Evolutionary conservation across 2,329 filamentous ascomycete species (phyloP), one percentile per base, ranked within the genome.

Genomic region (Neocucurbitaria cava): DNA sequence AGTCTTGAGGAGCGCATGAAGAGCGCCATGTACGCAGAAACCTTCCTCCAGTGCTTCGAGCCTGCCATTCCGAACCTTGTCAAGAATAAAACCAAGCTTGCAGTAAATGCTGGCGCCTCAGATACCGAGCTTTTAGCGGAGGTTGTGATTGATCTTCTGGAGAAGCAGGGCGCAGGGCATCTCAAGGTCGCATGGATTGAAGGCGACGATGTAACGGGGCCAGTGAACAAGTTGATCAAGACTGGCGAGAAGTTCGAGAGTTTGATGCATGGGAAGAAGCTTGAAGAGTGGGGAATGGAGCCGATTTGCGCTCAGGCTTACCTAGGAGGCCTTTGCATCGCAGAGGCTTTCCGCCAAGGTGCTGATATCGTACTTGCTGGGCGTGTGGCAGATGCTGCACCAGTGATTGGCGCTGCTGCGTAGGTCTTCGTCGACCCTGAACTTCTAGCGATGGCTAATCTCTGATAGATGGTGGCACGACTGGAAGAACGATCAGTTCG

Each of bases 101-200:
- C 83, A 13, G 77, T 83, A 54, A 84, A 85, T 55, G 83, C 83
- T 3, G 83, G 84, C 1, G 81, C 79, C 1, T 73, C 82, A 7
- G 81, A 85, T 44, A 83, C 84, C 0, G 74, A 76, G 50, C 79
- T 57, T n/a, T 45, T 62, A 13, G 56, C 59, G 4, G 59, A 60
- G 21, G 53, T 61, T 5, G 54, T 64, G 1, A 51, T 61, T 1
- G 54, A 60, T 17, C 20, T 64, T 5, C 28, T 62, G 11, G 38
- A 49, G 24, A 49, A 61, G 17, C 42, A 54, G 11, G 52, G 49
- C n/a, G 54, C 46, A 28, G 54, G 58, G 1, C 54, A 61, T 28
- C 36, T 68, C 8, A 68, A 67, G 40, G 66, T 69, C 3, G 55
- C 60, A 3, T 69, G 61, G 52, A 57, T 65, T 17, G 55, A 59